Evolutionary conservation across 805 yeast genomes (phyloP).

Genomic region (Teunomyces panamensis): DNA sequence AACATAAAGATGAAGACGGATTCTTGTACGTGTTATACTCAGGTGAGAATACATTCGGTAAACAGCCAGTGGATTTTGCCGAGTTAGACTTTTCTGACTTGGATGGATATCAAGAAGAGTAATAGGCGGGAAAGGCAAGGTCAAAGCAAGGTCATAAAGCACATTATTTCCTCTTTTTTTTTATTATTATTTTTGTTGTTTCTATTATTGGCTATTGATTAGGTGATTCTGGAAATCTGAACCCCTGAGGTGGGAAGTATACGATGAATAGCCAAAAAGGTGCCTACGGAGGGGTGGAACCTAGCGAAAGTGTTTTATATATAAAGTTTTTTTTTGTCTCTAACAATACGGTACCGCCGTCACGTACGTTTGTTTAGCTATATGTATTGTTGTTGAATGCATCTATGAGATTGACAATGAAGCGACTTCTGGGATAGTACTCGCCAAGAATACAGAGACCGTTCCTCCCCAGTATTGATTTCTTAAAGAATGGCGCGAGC

Average conservation of each 20-base stretch:
- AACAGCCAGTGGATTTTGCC: constrained; percentile 8
- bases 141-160: constrained; percentile 1
- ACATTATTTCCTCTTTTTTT: neutral
- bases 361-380: too few species aligned
- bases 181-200: neutral
- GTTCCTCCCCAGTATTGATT: too few species aligned
- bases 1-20: constrained; percentile 97
- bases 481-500: neutral
- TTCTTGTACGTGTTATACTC: constrained; percentile 93
- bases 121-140: neutral
- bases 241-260: neutral
- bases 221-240: constrained; percentile 2
- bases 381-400: too few species aligned
- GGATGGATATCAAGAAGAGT: neutral
- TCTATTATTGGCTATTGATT: neutral
- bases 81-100: neutral
- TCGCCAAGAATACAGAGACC: too few species aligned
- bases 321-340: too few species aligned
- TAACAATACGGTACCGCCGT: too few species aligned
- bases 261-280: neutral
- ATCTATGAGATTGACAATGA: too few species aligned
- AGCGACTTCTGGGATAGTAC: too few species aligned
- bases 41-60: constrained; percentile 96
- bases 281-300: too few species aligned
- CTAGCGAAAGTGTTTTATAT: too few species aligned